phyloP scores from a whole-genome alignment of 305 asterid genomes.

The Striga hermonthica region DNA sequence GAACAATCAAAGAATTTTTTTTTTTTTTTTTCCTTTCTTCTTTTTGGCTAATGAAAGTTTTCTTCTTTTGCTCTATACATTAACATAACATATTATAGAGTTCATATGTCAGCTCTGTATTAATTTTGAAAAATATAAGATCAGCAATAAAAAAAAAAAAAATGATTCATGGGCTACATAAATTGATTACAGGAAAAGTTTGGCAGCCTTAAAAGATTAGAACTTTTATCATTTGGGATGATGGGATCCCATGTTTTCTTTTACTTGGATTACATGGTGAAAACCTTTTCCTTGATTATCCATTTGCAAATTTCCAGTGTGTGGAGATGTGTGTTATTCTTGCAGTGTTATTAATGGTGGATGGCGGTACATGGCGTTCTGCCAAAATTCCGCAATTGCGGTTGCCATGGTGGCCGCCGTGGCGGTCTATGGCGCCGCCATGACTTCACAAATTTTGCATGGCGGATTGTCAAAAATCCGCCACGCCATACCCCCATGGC shows the following conservation, averaged over 20 bases:
- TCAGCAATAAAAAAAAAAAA: no score
- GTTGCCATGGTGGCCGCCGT: no score
- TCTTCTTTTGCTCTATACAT: neutral
- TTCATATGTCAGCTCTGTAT: neutral
- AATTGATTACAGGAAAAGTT: conserved; percentile 20
- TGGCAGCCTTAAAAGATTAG: neutral
- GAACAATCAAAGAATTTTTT: neutral
- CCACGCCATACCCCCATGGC: no score
- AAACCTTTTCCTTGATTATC: conserved; percentile 29
- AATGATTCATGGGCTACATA: neutral
- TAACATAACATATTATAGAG: no score
- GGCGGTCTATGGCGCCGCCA: no score
- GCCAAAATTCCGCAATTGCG: no score
- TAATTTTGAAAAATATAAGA: neutral
- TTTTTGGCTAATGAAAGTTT: neutral
- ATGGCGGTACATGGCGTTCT: no score
- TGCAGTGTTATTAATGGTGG: no score
- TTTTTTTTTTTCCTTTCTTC: neutral
- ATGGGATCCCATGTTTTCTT: conserved; percentile 34
- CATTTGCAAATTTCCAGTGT: conserved; percentile 10
- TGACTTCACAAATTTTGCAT: no score
- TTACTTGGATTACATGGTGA: conserved; percentile 31
- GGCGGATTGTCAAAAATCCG: no score
- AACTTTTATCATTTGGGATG: conserved; percentile 27
- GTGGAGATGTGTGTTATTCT: conserved; percentile 20